phyloP scores from a whole-genome alignment of 441 rosid genomes.

The Arabidopsis lyrata region DNA sequence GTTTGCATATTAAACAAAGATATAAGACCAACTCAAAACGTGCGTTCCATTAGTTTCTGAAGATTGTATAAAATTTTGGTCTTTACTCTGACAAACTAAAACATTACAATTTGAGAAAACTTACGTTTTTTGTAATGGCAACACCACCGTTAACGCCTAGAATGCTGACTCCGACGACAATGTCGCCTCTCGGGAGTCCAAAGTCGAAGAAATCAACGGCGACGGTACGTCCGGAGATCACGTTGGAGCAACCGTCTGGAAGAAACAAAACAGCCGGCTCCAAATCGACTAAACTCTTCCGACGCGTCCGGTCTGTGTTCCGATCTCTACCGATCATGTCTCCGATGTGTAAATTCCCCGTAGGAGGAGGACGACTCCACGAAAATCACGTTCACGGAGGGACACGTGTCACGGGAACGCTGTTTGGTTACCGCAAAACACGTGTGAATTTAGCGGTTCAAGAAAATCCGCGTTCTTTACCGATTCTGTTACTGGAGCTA shows the following conservation, averaged over 20 bases:
- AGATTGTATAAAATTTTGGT: conserved; percentile 31
- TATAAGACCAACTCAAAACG: conserved; percentile 21
- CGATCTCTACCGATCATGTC: conserved; percentile 79
- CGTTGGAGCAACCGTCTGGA: conserved; percentile 41
- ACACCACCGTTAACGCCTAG: conserved; percentile 50
- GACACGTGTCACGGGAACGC: conserved; percentile 76
- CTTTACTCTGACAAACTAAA: no score
- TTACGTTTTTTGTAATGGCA: conserved; percentile 21
- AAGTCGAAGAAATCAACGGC: conserved; percentile 36
- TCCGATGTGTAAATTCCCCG: conserved; percentile 70
- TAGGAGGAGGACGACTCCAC: conserved; percentile 50
- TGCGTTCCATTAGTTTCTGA: conserved; percentile 38
- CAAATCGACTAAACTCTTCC: conserved; percentile 53
- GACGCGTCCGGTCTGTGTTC: conserved; percentile 66
- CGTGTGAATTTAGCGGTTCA: conserved; percentile 76
- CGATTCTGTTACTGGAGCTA: conserved; percentile 65
- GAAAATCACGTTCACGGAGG: conserved; percentile 78
- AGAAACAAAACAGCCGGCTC: conserved; percentile 40
- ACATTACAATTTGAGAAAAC: background rate
- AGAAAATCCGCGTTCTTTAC: conserved; percentile 73
- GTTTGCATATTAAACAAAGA: conserved; percentile 36
- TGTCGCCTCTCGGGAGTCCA: conserved; percentile 47
- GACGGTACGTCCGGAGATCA: conserved; percentile 38
- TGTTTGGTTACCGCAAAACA: conserved; percentile 72
- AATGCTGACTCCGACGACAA: conserved; percentile 43